phyloP scores from a whole-genome alignment of 495 filamentous ascomycete genomes.

The Aspergillus saccharolyticus region DNA sequence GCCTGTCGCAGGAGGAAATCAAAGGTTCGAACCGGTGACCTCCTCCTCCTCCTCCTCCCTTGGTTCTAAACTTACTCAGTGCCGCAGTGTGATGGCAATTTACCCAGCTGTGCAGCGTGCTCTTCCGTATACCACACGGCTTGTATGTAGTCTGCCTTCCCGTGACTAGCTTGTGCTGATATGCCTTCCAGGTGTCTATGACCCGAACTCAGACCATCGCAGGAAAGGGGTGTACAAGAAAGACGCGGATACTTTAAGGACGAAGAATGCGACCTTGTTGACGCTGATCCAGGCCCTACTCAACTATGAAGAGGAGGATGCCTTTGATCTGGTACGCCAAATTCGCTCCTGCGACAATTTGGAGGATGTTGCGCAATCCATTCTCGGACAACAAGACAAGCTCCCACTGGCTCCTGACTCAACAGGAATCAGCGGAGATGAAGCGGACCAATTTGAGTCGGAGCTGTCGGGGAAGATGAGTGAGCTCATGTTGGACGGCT shows the following conservation, averaged over 20 bases:
- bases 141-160: conserved; percentile 26
- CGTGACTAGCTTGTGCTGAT: neutral
- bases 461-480: conserved; percentile 92
- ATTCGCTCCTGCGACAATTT: conserved; percentile 90
- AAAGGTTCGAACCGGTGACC: conserved; percentile 48
- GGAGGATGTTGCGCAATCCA: conserved; percentile 80
- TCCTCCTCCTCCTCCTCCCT: neutral
- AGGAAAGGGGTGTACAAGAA: conserved; percentile 96
- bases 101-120: conserved; percentile 90
- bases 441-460: conserved; percentile 66
- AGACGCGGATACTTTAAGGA: conserved; percentile 85
- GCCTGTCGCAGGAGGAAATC: conserved; percentile 87
- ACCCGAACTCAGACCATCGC: conserved; percentile 91
- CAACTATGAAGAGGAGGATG: conserved; percentile 78
- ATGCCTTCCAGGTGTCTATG: conserved; percentile 63
- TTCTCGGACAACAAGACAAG: conserved; percentile 54
- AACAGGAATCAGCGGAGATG: conserved; percentile 21
- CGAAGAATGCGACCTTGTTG: conserved; percentile 80
- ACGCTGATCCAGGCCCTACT: conserved; percentile 89
- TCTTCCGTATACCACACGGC: conserved; percentile 88
- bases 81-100: conserved; percentile 78
- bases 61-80: conserved; percentile 15
- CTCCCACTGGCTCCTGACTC: conserved; percentile 17
- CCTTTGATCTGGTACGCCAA: conserved; percentile 71
- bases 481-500: conserved; percentile 84